Percentiles rank a stretch among this genome's conserved stretches.
Conservation (phyloP, 2,329 filamentous ascomycete genomes). For the Graphiopsis chlorocephala region DNA sequence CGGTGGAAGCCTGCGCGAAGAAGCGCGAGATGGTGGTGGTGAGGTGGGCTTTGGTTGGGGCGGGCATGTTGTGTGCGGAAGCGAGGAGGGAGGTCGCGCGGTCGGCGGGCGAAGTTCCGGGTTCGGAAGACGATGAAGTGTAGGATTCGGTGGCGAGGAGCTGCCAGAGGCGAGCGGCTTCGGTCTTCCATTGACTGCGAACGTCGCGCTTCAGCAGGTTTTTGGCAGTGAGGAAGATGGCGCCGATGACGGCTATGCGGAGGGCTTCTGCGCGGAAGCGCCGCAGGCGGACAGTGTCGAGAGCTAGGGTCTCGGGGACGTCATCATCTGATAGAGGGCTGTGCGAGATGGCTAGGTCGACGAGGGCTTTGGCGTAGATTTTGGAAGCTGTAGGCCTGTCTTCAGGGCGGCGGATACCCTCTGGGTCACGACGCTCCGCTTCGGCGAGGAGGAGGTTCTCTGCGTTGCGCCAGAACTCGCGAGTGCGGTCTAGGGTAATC, state of each 20-base stretch:
- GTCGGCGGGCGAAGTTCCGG: conserved; percentile 29
- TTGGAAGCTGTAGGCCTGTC: conserved; percentile 65
- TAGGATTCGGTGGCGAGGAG: conserved; percentile 63
- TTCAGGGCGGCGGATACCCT: conserved; percentile 60
- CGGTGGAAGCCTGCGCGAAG: conserved; percentile 52
- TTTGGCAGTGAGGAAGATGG: conserved; percentile 75
- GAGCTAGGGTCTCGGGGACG: conserved; percentile 70
- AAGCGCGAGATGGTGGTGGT: conserved; percentile 46
- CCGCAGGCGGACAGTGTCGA: conserved; percentile 64
- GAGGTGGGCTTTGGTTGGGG: conserved; percentile 45
- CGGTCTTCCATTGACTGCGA: conserved; percentile 71
- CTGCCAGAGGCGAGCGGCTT: conserved; percentile 68
- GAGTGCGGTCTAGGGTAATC: conserved; percentile 58
- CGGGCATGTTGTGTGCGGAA: conserved; percentile 49
- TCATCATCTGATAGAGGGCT: conserved; percentile 51
- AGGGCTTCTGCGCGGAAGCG: conserved; percentile 57
- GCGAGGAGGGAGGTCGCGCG: conserved; percentile 50
- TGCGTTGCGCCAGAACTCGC: conserved; percentile 64
- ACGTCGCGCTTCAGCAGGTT: conserved; percentile 80
- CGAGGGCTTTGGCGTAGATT: conserved; percentile 72
- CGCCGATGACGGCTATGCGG: conserved; percentile 69
- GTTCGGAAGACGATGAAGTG: conserved; percentile 36
- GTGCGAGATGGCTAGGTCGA: conserved; percentile 71
- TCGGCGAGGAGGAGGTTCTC: conserved; percentile 64
- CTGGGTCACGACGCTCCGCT: conserved; percentile 65